Evolutionary conservation across 2,329 filamentous ascomycete genomes (phyloP), one percentile per base, ranked within the genome.

Genomic region (Phialocephala subalpina): DNA sequence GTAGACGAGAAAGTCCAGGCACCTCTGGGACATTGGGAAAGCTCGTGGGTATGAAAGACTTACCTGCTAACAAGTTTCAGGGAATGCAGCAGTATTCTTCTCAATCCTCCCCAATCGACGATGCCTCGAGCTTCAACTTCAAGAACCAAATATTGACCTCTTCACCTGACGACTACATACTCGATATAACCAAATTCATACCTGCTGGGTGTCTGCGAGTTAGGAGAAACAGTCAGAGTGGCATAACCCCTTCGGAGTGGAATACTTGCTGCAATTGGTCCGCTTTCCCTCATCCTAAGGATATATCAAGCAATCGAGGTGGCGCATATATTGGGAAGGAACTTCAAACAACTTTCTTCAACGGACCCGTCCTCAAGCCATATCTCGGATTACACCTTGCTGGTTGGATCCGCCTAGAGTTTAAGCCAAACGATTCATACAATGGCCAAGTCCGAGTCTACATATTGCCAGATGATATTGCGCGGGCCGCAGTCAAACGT

Each of bases 401-500:
- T 8, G 68, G 69, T n/a, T 77, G 74, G 74, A 73, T 76, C 55
- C 69, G 75, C 18, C 68, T 75, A 67, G 72, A 76, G 40, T 75
- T 75, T 38, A 73, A 70, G 53, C 55, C 56, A 0, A 69, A 66
- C 5, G 65, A 71, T 49, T n/a, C 60, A n/a, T 3, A 66, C 18
- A 61, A 11, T 22, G 75, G 74, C 8, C 74, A 76, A 57, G 47
- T 87, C 8, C 83, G 90, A 25, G 80, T 92, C 0, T 89, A 90
- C 71, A 70, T 91, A 3, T 82, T 92, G 1, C 88, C 90, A 1
- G 87, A 91, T 69, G 91, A 94, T 76, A 81, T 87, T 38, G 82
- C 84, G 1, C 83, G 87, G 35, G 75, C 80, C 1, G 75, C 77
- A 3, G 79, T 92, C n/a, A 79, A 85, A 45, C 82, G 87, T 7